Percentiles rank a stretch among this genome's conserved stretches.
These are phyloP conservation scores for Lactifluus rugatus DNA, from an alignment of 768 basidiomycete species.

Conservation along the genomic window DNA sequence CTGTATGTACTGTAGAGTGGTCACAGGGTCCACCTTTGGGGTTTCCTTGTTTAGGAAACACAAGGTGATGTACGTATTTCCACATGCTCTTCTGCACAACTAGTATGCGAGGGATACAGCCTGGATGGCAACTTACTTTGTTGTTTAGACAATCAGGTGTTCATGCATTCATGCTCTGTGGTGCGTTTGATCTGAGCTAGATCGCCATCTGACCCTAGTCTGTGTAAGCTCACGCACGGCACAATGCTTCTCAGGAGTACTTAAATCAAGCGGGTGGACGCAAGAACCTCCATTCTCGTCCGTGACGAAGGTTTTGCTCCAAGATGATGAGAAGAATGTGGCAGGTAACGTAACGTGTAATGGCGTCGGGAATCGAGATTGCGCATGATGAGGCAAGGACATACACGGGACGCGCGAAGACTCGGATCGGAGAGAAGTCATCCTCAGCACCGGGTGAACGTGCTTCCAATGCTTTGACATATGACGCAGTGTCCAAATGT, in stretches of 20 bases:
- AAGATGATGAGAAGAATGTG: slow-evolving; percentile 10
- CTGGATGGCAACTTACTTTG: slow-evolving; percentile 11
- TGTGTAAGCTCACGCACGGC: neutral
- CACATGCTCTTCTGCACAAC: neutral
- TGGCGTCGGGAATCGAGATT: slow-evolving; percentile 32
- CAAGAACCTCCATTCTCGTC: slow-evolving; percentile 14
- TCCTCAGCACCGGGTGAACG: slow-evolving; percentile 34
- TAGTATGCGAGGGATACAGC: neutral
- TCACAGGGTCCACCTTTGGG: neutral
- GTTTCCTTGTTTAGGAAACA: neutral
- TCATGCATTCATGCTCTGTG: slow-evolving; percentile 9
- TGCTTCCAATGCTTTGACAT: neutral
- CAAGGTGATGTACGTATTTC: slow-evolving; percentile 1
- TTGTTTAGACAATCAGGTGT: slow-evolving; percentile 7
- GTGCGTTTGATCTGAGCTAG: neutral
- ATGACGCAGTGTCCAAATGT: neutral
- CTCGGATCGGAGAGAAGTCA: slow-evolving; percentile 38
- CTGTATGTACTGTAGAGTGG: no score
- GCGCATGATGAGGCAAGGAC: slow-evolving; percentile 20
- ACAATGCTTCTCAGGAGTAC: slow-evolving; percentile 1
- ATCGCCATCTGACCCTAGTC: neutral
- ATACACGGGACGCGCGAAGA: slow-evolving; percentile 27
- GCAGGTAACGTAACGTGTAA: slow-evolving; percentile 7
- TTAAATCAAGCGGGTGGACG: slow-evolving; percentile 1
- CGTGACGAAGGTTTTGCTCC: slow-evolving; percentile 14